Base-by-base conservation (phyloP, 2,329 filamentous ascomycete species). In the Rhynchosporium agropyri region DNA sequence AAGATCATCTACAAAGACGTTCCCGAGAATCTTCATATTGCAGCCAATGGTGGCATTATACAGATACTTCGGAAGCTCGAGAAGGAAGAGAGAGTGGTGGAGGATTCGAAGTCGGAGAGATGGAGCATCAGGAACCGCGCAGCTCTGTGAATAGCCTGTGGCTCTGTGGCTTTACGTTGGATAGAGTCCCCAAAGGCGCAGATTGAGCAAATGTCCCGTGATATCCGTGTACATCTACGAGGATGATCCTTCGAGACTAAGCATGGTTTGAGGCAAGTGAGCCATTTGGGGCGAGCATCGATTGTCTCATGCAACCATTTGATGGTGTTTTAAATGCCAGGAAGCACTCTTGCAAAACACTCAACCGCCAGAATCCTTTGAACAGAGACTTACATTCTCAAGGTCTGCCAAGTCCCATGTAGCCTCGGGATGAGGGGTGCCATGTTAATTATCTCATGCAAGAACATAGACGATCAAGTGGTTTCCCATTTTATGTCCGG, bases 1-100 rank as follows among this genome's bases (percentile, higher is more conserved):
- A 90, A 89, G 76, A 79, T 90, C 38, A 91, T 99, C 40, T 99
- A 99, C 75, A 83, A 82, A 59, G 87, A 91, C 70, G 88, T 96
- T 28, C 88, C 90, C 0, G 86, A 90, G 74, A 85, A 82, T 71
- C 79, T 98, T 68, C 90, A 93, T 76, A 73, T 82, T 10, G 88
- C 93, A 8, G 95, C 95, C 0, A 86, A 90, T 66, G 81, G 83
- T 46, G 92, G 93, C 1, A 80, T 97, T 6, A 65, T 88, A 65
- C 90, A 94, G 78, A 89, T 98, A 60, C 76, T 99, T 67, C 77
- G 81, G 62, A 98, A 98, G 80, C 78, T 99, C 68, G 79, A 86
- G 74, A 78, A 77, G 12, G 95, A 98, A 70, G 90, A 88, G 2
- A 89, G 81, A 72, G 89, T 89, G 42, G 68, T 74, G 15, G 73